Evolutionary conservation across 306 rosid genomes (phyloP).

Genomic region (Erythrophleum fordii): DNA sequence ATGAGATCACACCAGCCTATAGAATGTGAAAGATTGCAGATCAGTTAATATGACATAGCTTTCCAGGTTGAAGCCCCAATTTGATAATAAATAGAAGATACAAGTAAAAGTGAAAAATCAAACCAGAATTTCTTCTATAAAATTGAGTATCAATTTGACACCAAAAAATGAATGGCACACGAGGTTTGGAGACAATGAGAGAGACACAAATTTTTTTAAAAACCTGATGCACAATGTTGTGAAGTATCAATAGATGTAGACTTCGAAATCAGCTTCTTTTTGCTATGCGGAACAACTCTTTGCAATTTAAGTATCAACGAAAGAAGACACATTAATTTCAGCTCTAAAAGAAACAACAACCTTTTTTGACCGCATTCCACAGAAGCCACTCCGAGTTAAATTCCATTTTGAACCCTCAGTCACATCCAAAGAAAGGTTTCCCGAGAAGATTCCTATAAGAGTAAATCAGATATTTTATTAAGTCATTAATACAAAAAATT

Average conservation of each 20-base stretch:
- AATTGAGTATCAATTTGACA: neutral
- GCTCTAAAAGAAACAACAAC: slow-evolving; percentile 40
- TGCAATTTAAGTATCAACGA: neutral
- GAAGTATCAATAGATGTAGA: slow-evolving; percentile 6
- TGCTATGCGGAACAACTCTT: neutral
- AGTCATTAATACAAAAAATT: neutral
- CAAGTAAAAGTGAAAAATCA: neutral
- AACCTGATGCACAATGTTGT: neutral
- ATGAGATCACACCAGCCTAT: neutral
- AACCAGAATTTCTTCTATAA: neutral
- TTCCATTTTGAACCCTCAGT: slow-evolving; percentile 70
- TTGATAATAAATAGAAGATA: neutral
- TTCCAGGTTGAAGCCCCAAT: neutral
- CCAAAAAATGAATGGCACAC: neutral
- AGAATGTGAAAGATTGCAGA: neutral
- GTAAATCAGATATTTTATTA: neutral
- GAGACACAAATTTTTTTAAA: neutral
- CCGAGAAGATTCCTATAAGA: slow-evolving; percentile 74
- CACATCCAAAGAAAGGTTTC: slow-evolving; percentile 79
- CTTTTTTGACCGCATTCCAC: slow-evolving; percentile 97
- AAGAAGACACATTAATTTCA: neutral
- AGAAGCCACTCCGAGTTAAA: slow-evolving; percentile 76
- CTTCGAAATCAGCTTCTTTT: neutral
- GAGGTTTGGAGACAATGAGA: neutral
- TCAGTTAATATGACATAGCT: neutral